Percentiles rank a stretch among this genome's conserved stretches.
Conservation (phyloP, 306 rosid genomes). For the Fagus crenata region DNA sequence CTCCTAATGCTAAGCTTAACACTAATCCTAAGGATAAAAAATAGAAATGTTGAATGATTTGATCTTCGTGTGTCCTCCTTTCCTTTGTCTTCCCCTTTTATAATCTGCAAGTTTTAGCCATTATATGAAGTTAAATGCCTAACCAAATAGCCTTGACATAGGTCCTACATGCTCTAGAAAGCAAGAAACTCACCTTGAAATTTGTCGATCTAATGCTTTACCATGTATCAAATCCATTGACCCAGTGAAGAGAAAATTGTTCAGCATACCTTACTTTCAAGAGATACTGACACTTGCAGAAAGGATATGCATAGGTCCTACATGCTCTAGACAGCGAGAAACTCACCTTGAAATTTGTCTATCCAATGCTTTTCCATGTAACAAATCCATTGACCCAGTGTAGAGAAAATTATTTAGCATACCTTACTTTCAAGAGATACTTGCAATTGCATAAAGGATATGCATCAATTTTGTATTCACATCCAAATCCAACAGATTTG, state of each 20-base stretch:
- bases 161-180: neutral
- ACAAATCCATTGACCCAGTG: neutral
- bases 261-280: neutral
- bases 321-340: neutral
- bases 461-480: neutral
- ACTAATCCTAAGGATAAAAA: too few relatives aligned
- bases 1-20: too few relatives aligned
- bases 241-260: neutral
- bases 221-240: neutral
- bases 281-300: neutral
- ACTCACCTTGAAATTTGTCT: neutral
- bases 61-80: too few relatives aligned
- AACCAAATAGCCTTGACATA: neutral
- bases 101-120: too few relatives aligned
- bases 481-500: neutral
- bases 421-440: neutral
- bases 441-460: neutral
- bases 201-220: neutral
- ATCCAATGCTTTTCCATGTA: neutral
- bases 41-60: too few relatives aligned
- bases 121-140: neutral
- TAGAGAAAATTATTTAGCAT: neutral
- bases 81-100: too few relatives aligned
- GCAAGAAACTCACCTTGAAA: neutral
- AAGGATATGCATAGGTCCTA: neutral